Evolutionary conservation across 2,329 filamentous ascomycete species (phyloP), one percentile per base, ranked within the genome.

Genomic region (Xylaria sp.): DNA sequence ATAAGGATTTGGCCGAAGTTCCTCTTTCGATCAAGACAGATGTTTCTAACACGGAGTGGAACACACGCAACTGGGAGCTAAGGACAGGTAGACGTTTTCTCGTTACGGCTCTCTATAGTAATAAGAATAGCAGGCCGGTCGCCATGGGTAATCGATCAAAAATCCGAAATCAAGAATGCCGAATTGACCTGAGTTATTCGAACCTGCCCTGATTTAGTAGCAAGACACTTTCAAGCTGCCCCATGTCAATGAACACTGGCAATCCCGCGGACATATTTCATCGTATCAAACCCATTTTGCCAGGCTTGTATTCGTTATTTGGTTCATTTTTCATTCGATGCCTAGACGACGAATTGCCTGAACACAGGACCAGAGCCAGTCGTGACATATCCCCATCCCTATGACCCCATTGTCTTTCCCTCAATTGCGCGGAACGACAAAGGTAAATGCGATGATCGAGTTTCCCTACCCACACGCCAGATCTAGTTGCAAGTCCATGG

Each of bases 281-380:
- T 60, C 67, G 60, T 61, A 43, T 62, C 7, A 71, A 66, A 59
- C 46, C 64, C 57, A 52, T 41, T 52, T 60, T 39, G 52, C 58
- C 63, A 62, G 36, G 43, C 52, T 57, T 61, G 32, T 67, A 50
- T 71, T 72, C 69, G 60, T 72, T 60, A 71, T 77, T 78, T 73
- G 76, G 74, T 76, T 78, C 76, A 75, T 69, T 77, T 77, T 78
- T 76, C 75, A 78, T 78, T 78, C 74, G 72, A 72, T 75, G 72
- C 73, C 75, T 78, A 77, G 72, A 71, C 74, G 73, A 75, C 74
- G 73, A 77, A 77, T 76, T 76, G 72, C 72, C 69, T 75, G 75
- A 77, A 77, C 75, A 75, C 75, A 75, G 75, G 77, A 77, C 76
- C 74, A 70, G 76, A 76, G 74, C 74, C 72, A 71, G 73, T 68